A percentile compares a stretch with the other conserved stretches of the same genome.
Evolutionary conservation across 108 stramenopile genomes (phyloP).

Genomic region (Cyclotella distinguenda): DNA sequence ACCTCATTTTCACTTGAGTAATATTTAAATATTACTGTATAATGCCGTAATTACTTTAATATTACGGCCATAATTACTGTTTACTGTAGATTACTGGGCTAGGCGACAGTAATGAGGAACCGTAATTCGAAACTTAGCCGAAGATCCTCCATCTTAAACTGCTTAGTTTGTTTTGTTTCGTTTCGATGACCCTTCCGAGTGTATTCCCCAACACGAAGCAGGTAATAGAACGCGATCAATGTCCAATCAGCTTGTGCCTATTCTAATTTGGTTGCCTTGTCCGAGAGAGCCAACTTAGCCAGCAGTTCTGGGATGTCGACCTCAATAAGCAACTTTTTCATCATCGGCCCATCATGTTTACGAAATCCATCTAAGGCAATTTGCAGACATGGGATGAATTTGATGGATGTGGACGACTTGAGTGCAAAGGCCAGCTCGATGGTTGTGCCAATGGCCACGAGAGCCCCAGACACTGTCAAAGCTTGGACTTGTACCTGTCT

Average conservation of each 20-base stretch:
- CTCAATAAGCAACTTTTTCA: constrained; percentile 9
- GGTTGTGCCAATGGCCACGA: constrained; percentile 11
- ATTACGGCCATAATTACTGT: too few species aligned
- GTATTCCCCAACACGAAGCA: constrained; percentile 11
- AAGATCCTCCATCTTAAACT: too few species aligned
- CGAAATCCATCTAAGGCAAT: constrained; percentile 5
- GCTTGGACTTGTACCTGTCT: not conserved
- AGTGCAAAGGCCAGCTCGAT: not conserved
- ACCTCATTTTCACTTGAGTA: too few species aligned
- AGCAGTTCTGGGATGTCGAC: constrained; percentile 4
- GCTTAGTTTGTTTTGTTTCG: too few species aligned
- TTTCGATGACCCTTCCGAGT: too few species aligned
- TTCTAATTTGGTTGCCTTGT: not conserved
- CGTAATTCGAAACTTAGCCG: too few species aligned
- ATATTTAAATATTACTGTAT: too few species aligned
- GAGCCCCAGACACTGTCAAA: not conserved
- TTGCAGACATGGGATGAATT: not conserved
- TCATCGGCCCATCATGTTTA: constrained; percentile 1
- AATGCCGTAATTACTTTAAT: too few species aligned
- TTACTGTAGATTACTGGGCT: too few species aligned
- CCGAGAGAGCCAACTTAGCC: not conserved
- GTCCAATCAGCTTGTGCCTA: constrained; percentile 1
- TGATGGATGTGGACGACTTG: not conserved
- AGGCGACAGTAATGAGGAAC: too few species aligned
- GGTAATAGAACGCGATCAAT: constrained; percentile 14